A percentile compares a stretch with the other conserved stretches of the same genome.
phyloP scores from a whole-genome alignment of 805 yeast genomes.

The Isabelozyma heimii region DNA sequence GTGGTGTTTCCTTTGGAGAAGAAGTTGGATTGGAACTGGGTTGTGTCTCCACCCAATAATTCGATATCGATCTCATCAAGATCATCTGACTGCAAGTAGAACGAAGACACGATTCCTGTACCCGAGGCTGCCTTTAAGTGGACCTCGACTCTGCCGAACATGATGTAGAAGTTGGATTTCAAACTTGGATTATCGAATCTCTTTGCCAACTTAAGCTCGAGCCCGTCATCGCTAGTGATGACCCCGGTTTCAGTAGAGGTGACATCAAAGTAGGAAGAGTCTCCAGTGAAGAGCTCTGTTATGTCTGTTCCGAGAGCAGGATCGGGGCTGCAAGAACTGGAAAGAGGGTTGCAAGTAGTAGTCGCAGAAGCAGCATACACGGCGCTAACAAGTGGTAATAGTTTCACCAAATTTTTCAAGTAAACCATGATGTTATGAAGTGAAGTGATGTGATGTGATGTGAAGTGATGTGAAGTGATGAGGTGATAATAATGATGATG shows the following conservation, averaged over 20 bases:
- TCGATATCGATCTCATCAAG: conserved; percentile 86
- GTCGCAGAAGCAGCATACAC: conserved; percentile 1
- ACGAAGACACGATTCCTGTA: conserved; percentile 72
- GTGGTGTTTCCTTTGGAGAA: conserved; percentile 76
- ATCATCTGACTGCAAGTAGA: conserved; percentile 76
- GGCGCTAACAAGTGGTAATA: not conserved
- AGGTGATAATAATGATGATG: not conserved
- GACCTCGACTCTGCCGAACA: conserved; percentile 82
- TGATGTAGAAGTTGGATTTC: conserved; percentile 71
- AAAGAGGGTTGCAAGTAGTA: conserved; percentile 23
- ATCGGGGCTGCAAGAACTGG: conserved; percentile 31
- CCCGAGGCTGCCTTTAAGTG: conserved; percentile 70
- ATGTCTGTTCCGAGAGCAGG: conserved; percentile 62
- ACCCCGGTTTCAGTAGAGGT: conserved; percentile 35
- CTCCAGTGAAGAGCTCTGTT: conserved; percentile 48
- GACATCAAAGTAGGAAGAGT: conserved; percentile 42
- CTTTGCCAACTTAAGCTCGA: conserved; percentile 52
- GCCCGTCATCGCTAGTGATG: conserved; percentile 50
- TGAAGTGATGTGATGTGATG: too few species aligned
- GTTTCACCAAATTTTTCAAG: not conserved
- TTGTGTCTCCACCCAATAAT: conserved; percentile 76
- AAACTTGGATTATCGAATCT: conserved; percentile 74
- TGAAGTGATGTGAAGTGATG: too few species aligned
- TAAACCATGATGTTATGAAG: not conserved
- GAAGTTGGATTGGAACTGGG: conserved; percentile 72